A percentile compares a stretch with the other conserved stretches of the same genome.
Evolutionary conservation across 805 yeast species (phyloP).

Genomic region (Saturnispora ahearnii): DNA sequence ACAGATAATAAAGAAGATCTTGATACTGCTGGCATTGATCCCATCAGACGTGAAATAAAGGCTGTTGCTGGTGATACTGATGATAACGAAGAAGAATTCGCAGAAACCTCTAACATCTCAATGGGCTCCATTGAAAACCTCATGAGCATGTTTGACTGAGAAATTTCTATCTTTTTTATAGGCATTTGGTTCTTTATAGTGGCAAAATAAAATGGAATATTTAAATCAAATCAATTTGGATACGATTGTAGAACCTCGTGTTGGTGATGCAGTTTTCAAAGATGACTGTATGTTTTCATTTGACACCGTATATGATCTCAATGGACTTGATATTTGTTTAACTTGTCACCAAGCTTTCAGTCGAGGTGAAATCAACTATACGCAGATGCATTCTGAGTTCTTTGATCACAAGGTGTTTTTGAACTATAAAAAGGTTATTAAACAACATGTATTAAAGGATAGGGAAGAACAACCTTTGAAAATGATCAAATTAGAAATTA

Average conservation of each 20-base stretch:
- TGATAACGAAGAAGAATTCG: background rate
- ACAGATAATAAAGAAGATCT: background rate
- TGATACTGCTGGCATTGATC: background rate
- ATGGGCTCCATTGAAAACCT: slow-evolving; percentile 1
- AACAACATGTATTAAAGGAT: slow-evolving; percentile 27
- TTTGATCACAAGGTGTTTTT: slow-evolving; percentile 50
- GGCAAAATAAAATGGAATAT: slow-evolving; percentile 14
- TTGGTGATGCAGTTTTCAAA: slow-evolving; percentile 48
- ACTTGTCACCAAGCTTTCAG: slow-evolving; percentile 65
- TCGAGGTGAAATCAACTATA: slow-evolving; percentile 38
- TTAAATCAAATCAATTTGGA: slow-evolving; percentile 13
- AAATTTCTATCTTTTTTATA: background rate
- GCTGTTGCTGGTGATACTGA: background rate
- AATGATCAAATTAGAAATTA: slow-evolving; percentile 58
- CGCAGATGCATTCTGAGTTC: slow-evolving; percentile 44
- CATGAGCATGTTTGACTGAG: slow-evolving; percentile 6
- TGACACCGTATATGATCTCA: slow-evolving; percentile 47
- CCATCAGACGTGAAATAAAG: background rate
- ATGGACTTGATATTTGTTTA: slow-evolving; percentile 71
- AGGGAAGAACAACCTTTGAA: slow-evolving; percentile 33
- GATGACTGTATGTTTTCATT: slow-evolving; percentile 90
- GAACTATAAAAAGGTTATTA: slow-evolving; percentile 46
- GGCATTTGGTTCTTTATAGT: background rate
- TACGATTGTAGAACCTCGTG: slow-evolving; percentile 17
- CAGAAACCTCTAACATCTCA: background rate